Conservation (phyloP, 2,329 filamentous ascomycete species). For the Trichoderma semiorbis region DNA sequence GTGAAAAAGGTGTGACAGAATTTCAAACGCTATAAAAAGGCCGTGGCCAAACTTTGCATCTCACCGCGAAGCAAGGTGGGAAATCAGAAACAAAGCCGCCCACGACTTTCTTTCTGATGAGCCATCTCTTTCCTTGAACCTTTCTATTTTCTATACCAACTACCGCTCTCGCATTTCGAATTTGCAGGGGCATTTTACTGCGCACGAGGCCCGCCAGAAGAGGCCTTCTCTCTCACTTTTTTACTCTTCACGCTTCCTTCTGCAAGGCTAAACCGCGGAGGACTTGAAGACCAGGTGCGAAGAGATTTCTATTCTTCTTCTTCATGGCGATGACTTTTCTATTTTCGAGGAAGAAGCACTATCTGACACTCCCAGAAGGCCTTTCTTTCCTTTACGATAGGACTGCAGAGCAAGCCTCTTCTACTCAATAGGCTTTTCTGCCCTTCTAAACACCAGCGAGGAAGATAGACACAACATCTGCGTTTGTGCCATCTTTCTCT, state of each 20-base stretch:
- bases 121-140: background rate
- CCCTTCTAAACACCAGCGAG: background rate
- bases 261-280: background rate
- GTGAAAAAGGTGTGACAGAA: slow-evolving; percentile 2
- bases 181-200: background rate
- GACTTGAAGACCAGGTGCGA: background rate
- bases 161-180: background rate
- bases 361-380: background rate
- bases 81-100: background rate
- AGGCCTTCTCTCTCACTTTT: background rate
- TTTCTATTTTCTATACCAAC: background rate
- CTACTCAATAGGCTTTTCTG: background rate
- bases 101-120: background rate
- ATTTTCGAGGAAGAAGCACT: background rate
- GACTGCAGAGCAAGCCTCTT: background rate
- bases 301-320: background rate
- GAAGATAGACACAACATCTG: background rate
- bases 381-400: background rate
- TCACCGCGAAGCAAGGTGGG: background rate
- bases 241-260: background rate
- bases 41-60: background rate
- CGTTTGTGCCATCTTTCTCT: background rate
- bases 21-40: slow-evolving; percentile 8
- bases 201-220: background rate
- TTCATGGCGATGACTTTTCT: background rate